phyloP scores from a whole-genome alignment of 202 grass and related monocot genomes.

The Zoysia matrella region DNA sequence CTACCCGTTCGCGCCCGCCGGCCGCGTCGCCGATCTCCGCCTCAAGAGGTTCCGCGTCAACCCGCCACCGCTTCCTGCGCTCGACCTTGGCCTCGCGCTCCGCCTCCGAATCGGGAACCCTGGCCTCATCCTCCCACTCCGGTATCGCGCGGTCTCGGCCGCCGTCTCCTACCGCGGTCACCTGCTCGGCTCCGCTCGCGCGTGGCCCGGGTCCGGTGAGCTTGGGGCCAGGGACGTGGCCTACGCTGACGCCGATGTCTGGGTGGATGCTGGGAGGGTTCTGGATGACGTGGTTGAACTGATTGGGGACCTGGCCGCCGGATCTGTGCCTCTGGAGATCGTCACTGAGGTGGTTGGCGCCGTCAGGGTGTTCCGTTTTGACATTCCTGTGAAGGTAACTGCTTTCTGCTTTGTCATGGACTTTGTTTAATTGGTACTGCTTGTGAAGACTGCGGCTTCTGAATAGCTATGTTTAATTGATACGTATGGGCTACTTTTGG shows the following conservation, averaged over 20 bases:
- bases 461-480: neutral
- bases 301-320: slow-evolving; percentile 72
- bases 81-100: slow-evolving; percentile 59
- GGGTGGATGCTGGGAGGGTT: slow-evolving; percentile 66
- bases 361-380: slow-evolving; percentile 52
- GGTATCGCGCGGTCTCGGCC: slow-evolving; percentile 60
- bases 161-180: slow-evolving; percentile 77
- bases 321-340: slow-evolving; percentile 75
- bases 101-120: slow-evolving; percentile 59
- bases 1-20: slow-evolving; percentile 64
- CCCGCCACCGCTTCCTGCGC: slow-evolving; percentile 43
- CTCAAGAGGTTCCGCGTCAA: slow-evolving; percentile 58
- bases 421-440: neutral
- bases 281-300: slow-evolving; percentile 72
- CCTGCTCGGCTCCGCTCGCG: slow-evolving; percentile 56
- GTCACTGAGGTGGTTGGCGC: slow-evolving; percentile 69
- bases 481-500: too few relatives aligned
- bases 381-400: slow-evolving; percentile 78
- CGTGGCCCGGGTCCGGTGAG: slow-evolving; percentile 43
- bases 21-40: slow-evolving; percentile 46
- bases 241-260: slow-evolving; percentile 62
- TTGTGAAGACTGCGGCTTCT: neutral
- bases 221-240: slow-evolving; percentile 54
- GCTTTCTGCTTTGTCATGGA: neutral
- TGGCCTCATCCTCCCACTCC: slow-evolving; percentile 59